Percentiles rank a stretch among this genome's conserved stretches.
Evolutionary conservation across 495 filamentous ascomycete species (phyloP).

Genomic region (Neurospora tetrasperma): DNA sequence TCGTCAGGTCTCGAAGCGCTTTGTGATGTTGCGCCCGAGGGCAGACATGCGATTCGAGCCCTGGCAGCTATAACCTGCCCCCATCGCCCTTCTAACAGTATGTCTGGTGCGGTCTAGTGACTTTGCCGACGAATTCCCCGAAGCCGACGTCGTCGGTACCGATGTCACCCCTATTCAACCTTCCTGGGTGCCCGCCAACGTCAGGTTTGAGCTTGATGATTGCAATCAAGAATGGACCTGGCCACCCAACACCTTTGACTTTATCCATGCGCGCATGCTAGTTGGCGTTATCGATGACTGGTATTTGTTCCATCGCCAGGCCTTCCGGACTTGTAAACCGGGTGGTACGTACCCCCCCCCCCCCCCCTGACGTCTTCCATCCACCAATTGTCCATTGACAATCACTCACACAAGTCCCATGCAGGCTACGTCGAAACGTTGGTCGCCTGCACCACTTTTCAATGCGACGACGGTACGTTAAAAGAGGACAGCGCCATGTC

Average conservation of each 20-base stretch:
- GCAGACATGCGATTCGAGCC: background rate
- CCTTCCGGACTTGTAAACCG: background rate
- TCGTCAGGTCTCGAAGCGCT: background rate
- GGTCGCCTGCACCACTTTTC: slow-evolving; percentile 13
- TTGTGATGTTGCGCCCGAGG: background rate
- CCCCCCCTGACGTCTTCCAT: background rate
- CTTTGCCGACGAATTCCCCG: slow-evolving; percentile 36
- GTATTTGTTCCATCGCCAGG: slow-evolving; percentile 13
- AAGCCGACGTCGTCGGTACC: slow-evolving; percentile 45
- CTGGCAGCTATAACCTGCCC: background rate
- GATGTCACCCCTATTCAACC: slow-evolving; percentile 47
- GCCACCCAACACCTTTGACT: slow-evolving; percentile 40
- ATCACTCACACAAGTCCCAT: background rate
- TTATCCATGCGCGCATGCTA: slow-evolving; percentile 41
- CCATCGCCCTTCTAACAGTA: slow-evolving; percentile 4
- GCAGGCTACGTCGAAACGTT: slow-evolving; percentile 16
- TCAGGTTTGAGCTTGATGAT: slow-evolving; percentile 47
- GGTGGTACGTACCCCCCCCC: background rate
- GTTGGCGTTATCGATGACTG: slow-evolving; percentile 43
- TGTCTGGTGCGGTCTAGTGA: slow-evolving; percentile 13
- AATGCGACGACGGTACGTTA: slow-evolving; percentile 13
- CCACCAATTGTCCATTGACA: background rate
- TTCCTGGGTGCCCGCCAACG: slow-evolving; percentile 34
- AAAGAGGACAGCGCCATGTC: slow-evolving; percentile 6
- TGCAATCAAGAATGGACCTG: slow-evolving; percentile 42